Conservation (phyloP, 305 asterid genomes). For the Withania somnifera region DNA sequence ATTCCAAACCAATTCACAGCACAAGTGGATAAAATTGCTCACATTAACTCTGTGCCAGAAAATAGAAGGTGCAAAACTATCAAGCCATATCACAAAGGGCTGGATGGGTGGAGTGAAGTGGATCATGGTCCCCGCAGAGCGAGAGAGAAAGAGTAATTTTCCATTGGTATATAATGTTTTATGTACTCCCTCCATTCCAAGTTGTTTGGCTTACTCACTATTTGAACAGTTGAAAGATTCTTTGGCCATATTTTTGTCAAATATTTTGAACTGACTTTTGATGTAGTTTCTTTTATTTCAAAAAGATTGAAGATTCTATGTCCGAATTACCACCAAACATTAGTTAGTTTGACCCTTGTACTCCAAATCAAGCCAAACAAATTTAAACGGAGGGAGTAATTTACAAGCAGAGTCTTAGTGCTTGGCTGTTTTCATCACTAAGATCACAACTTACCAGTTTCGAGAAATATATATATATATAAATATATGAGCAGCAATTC, state of each 20-base stretch:
- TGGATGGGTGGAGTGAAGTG: not conserved
- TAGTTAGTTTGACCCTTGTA: not conserved
- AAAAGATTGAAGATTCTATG: not conserved
- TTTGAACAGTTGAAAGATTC: not conserved
- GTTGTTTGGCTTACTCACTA: not conserved
- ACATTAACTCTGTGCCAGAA: not conserved
- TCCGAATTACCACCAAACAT: not conserved
- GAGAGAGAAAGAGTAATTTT: not conserved
- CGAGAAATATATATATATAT: not conserved
- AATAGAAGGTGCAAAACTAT: not conserved
- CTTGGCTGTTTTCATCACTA: not conserved
- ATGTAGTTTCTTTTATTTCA: not conserved
- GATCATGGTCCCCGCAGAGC: not conserved
- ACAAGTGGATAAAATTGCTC: not conserved
- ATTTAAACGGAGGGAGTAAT: not conserved
- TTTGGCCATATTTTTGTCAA: not conserved
- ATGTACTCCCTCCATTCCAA: not conserved
- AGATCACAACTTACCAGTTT: not conserved
- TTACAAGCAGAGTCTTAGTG: not conserved
- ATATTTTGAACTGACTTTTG: not conserved
- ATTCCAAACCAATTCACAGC: not conserved
- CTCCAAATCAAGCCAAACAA: not conserved
- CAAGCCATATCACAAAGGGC: not conserved
- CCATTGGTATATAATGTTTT: not conserved
- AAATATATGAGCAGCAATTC: too few relatives aligned